Conservation (phyloP, 2,329 filamentous ascomycete genomes). For the Alternaria triticina region DNA sequence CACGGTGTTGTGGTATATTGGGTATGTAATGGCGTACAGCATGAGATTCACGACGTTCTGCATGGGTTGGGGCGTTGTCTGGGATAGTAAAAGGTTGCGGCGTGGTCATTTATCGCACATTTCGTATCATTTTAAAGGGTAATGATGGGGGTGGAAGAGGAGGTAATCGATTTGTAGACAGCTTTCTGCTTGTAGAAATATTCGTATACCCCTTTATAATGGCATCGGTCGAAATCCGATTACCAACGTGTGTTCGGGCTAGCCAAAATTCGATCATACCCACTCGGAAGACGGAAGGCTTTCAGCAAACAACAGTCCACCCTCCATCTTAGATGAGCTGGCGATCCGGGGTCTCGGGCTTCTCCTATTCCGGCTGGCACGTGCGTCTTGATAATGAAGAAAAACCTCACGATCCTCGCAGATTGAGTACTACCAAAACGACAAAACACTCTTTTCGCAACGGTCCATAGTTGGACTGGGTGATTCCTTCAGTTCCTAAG, state of each 20-base stretch:
- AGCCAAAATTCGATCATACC: neutral
- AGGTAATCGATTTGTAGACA: neutral
- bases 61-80: conserved; percentile 1
- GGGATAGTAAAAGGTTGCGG: neutral
- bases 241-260: neutral
- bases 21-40: neutral
- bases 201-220: neutral
- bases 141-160: neutral
- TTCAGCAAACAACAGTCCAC: neutral
- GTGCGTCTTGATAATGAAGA: conserved; percentile 4
- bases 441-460: neutral
- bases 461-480: neutral
- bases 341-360: conserved; percentile 9
- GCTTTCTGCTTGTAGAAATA: neutral
- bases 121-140: neutral
- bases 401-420: neutral
- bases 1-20: neutral
- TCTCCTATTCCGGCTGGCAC: conserved; percentile 9
- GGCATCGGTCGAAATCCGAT: too few relatives aligned
- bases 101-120: neutral
- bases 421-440: neutral
- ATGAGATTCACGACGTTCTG: neutral
- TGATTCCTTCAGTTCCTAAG: neutral
- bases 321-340: neutral
- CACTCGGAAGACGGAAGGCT: neutral